Percentiles rank a stretch among this genome's conserved stretches.
These are phyloP conservation scores for Somion occarium DNA, from an alignment of 1,284 basidiomycete genomes.

Conservation along the genomic window DNA sequence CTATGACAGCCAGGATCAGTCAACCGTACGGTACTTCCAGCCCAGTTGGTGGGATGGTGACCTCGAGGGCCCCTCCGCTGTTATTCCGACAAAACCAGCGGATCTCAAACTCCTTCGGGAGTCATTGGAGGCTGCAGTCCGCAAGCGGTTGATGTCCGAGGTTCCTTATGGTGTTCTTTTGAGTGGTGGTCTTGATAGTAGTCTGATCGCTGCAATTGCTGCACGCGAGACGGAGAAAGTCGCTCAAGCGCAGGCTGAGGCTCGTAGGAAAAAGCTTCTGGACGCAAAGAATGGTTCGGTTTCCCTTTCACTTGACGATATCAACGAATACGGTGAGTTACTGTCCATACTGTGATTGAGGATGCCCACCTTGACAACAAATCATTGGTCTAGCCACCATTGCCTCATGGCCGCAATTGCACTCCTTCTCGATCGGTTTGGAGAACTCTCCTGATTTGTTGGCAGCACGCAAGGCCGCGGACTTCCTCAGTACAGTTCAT, in stretches of 20 bases:
- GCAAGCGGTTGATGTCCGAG: conserved; percentile 97
- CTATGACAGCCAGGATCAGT: conserved; percentile 78
- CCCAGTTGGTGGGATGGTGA: conserved; percentile 87
- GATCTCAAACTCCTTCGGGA: conserved; percentile 76
- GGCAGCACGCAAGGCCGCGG: conserved; percentile 92
- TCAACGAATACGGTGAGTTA: conserved; percentile 50
- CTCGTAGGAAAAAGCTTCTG: conserved; percentile 55
- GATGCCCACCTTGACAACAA: background rate
- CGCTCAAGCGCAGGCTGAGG: conserved; percentile 72
- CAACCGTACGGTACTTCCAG: conserved; percentile 78
- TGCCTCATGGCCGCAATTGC: conserved; percentile 92
- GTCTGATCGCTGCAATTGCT: conserved; percentile 96
- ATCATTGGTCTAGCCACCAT: conserved; percentile 53
- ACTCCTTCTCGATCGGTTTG: conserved; percentile 97
- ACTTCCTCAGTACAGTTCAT: conserved; percentile 92
- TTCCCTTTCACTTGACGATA: conserved; percentile 42
- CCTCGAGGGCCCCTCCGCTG: conserved; percentile 46
- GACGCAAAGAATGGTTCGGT: conserved; percentile 52
- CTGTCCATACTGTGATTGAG: too few relatives aligned
- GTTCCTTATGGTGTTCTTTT: conserved; percentile 98
- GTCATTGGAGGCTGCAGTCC: conserved; percentile 87
- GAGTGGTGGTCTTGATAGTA: conserved; percentile 94
- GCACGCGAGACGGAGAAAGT: conserved; percentile 95
- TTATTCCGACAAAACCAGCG: conserved; percentile 59
- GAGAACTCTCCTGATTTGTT: conserved; percentile 94